Evolutionary conservation across 768 basidiomycete species (phyloP), one percentile per base, ranked within the genome.

Genomic region (Suillus variegatus): DNA sequence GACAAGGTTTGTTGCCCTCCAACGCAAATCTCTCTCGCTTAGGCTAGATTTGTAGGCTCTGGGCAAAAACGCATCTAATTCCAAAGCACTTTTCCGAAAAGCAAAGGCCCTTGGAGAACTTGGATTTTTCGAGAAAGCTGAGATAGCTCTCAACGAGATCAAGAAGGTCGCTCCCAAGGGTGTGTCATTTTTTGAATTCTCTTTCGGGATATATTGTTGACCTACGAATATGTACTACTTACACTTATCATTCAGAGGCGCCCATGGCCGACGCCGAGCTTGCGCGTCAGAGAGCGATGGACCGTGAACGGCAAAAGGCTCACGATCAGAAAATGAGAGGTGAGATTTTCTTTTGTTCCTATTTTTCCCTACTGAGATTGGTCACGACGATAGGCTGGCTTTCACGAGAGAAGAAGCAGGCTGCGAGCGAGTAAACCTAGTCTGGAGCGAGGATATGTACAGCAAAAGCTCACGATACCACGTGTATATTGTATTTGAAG

Each of bases 21-120:
- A 20, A 20, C 41, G 41, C 38, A 36, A 7, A 5, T 41, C 4
- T 63, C 55, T 57, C 43, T 64, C 55, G 12, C 51, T 57, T 2
- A 38, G 10, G 32, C 32, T 52, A 61, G 52, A 57, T 51, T 38
- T 43, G 6, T 64, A 94, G 92, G 91, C 90, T 14, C 81, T 95
- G 9, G 81, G 82, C 40, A 91, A 89, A 76, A 93, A 94, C 74
- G 84, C 86, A 49, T 79, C 85, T 67, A 94, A 94, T 73, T 86
- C 82, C 74, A 95, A 94, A 72, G 93, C 90, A 0, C 80, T 88
- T 75, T 93, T 90, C 77, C 83, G 93, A 41, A 94, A 94, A 74
- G 92, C 84, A 22, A 93, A 92, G 75, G 92, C 90, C 0, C 76
- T 90, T 13, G 89, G 88, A 35, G 91, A 94, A 71, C 83, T 84